phyloP scores from a whole-genome alignment of 441 rosid species.

The Bruguiera hainesii region DNA sequence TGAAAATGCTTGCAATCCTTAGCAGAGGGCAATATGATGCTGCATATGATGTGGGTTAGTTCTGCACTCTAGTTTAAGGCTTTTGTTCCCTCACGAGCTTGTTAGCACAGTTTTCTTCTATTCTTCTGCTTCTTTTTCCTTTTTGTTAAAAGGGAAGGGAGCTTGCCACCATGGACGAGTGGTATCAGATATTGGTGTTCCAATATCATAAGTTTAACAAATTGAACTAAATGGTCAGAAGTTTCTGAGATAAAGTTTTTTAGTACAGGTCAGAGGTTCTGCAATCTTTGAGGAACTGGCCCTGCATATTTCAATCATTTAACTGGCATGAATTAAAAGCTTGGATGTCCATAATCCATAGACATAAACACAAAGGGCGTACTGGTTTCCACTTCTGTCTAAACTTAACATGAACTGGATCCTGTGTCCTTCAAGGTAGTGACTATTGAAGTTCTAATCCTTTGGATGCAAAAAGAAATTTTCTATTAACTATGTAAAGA shows the following conservation, averaged over 20 bases:
- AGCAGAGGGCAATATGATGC: constrained; percentile 73
- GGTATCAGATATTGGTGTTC: neutral
- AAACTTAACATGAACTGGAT: neutral
- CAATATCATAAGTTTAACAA: neutral
- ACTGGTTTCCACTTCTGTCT: neutral
- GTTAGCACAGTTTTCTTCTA: neutral
- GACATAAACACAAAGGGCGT: neutral
- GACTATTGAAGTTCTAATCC: neutral
- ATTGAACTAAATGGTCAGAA: neutral
- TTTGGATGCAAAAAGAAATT: too few species aligned
- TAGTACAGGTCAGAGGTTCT: neutral
- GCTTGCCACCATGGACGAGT: neutral
- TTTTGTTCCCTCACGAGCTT: constrained; percentile 1
- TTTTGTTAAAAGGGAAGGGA: neutral
- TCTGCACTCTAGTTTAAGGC: neutral
- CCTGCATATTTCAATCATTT: neutral
- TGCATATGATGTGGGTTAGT: constrained; percentile 62
- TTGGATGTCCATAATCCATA: neutral
- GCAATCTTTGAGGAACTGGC: neutral
- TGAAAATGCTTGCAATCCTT: constrained; percentile 67
- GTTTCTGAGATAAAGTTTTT: neutral
- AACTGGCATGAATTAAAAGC: neutral
- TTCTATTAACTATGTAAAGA: too few species aligned
- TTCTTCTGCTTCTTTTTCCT: neutral
- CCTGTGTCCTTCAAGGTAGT: neutral